Evolutionary conservation across 2,329 filamentous ascomycete species (phyloP).

Genomic region (Paramyrothecium roridum): DNA sequence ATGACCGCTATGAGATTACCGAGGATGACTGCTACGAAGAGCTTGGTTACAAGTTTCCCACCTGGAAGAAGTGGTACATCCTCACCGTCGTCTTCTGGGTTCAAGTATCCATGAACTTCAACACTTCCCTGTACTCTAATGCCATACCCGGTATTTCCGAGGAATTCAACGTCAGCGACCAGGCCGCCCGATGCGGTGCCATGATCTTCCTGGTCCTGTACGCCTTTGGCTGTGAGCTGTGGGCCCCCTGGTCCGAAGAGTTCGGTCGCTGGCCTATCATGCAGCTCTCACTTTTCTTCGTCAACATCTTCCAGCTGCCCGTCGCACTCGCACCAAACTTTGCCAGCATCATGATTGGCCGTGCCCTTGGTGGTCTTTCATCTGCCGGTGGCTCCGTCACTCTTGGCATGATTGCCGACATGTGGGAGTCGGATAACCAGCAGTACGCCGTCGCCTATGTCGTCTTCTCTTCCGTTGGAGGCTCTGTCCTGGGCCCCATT

Average conservation of each 20-base stretch:
- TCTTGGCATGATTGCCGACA: conserved; percentile 71
- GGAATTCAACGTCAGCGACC: conserved; percentile 65
- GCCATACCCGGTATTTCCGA: conserved; percentile 61
- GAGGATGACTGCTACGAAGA: conserved; percentile 62
- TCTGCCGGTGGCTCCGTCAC: conserved; percentile 73
- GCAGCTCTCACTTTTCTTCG: conserved; percentile 68
- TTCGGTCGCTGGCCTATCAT: conserved; percentile 74
- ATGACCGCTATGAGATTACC: conserved; percentile 44
- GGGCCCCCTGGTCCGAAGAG: conserved; percentile 86
- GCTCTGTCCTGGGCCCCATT: conserved; percentile 73
- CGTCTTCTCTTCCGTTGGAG: conserved; percentile 76
- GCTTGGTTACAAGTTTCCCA: conserved; percentile 60
- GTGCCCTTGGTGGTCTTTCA: conserved; percentile 66
- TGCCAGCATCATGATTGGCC: conserved; percentile 65
- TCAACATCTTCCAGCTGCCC: conserved; percentile 74
- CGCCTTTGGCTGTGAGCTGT: conserved; percentile 82
- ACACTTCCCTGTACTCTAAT: conserved; percentile 72
- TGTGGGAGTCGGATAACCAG: conserved; percentile 68
- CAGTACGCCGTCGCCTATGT: conserved; percentile 75
- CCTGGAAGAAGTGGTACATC: conserved; percentile 68
- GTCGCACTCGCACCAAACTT: conserved; percentile 74
- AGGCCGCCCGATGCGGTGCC: conserved; percentile 69
- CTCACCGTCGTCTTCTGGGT: conserved; percentile 71
- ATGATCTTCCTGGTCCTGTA: conserved; percentile 78
- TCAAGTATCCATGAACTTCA: conserved; percentile 77